phyloP scores from a whole-genome alignment of 2,329 filamentous ascomycete species.

The Xylaria sp. region DNA sequence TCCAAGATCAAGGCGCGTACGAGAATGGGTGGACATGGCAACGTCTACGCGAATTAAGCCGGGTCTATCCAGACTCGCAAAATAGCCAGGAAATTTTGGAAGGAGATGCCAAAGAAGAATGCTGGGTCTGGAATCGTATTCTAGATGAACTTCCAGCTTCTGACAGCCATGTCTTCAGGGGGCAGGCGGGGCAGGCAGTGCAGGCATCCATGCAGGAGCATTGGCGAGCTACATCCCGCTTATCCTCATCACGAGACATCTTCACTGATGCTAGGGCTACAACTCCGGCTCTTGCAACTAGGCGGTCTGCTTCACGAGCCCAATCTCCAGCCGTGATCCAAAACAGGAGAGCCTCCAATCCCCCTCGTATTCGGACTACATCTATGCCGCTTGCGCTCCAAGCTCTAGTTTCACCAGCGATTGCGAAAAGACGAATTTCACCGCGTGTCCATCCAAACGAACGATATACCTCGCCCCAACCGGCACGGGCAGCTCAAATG shows the following conservation, averaged over 20 bases:
- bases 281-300: conserved; percentile 45
- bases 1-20: conserved; percentile 64
- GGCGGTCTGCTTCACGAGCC: conserved; percentile 45
- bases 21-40: conserved; percentile 73
- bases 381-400: conserved; percentile 56
- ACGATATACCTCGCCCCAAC: conserved; percentile 47
- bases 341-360: conserved; percentile 50
- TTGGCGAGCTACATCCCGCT: conserved; percentile 47
- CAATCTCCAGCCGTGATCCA: conserved; percentile 48
- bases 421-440: conserved; percentile 52
- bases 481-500: conserved; percentile 30
- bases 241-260: conserved; percentile 47
- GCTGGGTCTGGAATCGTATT: conserved; percentile 70
- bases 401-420: conserved; percentile 47
- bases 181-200: conserved; percentile 51
- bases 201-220: conserved; percentile 49
- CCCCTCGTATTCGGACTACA: conserved; percentile 56
- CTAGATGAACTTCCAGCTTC: conserved; percentile 63
- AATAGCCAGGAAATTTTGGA: conserved; percentile 58
- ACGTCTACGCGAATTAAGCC: conserved; percentile 65
- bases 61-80: conserved; percentile 56
- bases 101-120: conserved; percentile 66
- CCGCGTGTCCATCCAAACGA: conserved; percentile 49
- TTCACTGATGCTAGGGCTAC: conserved; percentile 34
- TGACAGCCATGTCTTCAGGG: conserved; percentile 48